Evolutionary conservation across 176 grass and related monocot species (phyloP).

Genomic region (Bonia amplexicaulis): DNA sequence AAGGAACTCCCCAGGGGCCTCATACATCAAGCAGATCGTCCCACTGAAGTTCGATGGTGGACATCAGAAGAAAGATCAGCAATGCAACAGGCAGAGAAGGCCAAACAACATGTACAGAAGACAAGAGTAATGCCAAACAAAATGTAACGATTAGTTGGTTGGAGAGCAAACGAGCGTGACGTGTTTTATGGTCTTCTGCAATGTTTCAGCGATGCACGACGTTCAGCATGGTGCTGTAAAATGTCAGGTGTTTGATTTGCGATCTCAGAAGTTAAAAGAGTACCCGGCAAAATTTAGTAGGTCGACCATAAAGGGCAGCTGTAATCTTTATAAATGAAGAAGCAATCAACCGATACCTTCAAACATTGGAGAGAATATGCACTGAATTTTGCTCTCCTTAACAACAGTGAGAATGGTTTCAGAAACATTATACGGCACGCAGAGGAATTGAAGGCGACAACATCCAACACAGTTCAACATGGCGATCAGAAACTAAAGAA

Average conservation of each 20-base stretch:
- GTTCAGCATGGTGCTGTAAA: neutral
- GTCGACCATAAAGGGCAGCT: neutral
- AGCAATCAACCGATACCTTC: neutral
- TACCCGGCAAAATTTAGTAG: neutral
- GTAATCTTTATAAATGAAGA: neutral
- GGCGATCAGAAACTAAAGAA: neutral
- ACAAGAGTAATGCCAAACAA: constrained; percentile 6
- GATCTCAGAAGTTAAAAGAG: neutral
- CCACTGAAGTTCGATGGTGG: constrained; percentile 61
- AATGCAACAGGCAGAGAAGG: constrained; percentile 35
- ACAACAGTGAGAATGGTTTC: neutral
- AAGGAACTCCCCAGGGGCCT: constrained; percentile 65
- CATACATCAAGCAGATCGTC: constrained; percentile 76
- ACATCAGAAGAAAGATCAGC: constrained; percentile 45
- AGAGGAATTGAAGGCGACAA: neutral
- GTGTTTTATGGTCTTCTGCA: neutral
- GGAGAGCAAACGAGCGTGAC: neutral
- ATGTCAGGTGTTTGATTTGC: neutral
- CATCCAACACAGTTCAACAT: neutral
- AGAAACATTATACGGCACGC: neutral
- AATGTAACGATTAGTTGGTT: neutral
- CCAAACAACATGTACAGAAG: constrained; percentile 41
- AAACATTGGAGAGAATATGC: neutral
- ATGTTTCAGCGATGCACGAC: neutral
- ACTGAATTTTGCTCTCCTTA: neutral